Evolutionary conservation across 1,284 basidiomycete genomes (phyloP).

Genomic region (Ganoderma boninense): DNA sequence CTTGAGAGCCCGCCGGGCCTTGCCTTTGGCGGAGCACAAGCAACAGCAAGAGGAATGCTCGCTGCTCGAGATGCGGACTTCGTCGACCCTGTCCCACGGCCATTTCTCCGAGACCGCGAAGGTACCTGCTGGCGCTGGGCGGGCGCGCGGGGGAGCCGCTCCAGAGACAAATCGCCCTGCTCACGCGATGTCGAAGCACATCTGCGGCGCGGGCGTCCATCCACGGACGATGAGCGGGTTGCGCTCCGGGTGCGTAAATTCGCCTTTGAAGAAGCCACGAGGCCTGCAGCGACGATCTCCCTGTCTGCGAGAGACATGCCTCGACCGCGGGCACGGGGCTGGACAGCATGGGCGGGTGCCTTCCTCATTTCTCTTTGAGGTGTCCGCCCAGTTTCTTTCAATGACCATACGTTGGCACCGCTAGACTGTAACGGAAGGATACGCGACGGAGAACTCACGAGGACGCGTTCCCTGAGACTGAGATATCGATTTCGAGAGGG

Average conservation of each 20-base stretch:
- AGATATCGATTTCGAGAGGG: background rate
- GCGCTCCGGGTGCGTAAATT: slow-evolving; percentile 10
- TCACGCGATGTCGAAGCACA: slow-evolving; percentile 20
- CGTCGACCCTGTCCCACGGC: background rate
- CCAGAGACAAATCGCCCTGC: slow-evolving; percentile 4
- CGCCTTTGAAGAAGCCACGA: slow-evolving; percentile 7
- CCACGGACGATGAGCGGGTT: slow-evolving; percentile 12
- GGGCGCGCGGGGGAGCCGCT: slow-evolving; percentile 8
- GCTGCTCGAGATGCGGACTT: background rate
- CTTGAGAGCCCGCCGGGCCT: background rate
- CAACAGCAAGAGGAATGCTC: background rate
- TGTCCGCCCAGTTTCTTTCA: background rate
- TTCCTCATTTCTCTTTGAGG: slow-evolving; percentile 13
- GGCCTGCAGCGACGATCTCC: slow-evolving; percentile 3
- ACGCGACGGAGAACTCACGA: slow-evolving; percentile 9
- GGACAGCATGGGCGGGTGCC: slow-evolving; percentile 11
- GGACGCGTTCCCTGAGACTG: slow-evolving; percentile 16
- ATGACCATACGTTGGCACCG: background rate
- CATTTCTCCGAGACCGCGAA: slow-evolving; percentile 6
- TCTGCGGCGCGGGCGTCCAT: slow-evolving; percentile 13
- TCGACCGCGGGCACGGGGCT: slow-evolving; percentile 23
- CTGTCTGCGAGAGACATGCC: slow-evolving; percentile 4
- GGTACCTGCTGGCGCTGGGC: slow-evolving; percentile 15
- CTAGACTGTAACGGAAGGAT: background rate
- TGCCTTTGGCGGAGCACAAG: background rate